Evolutionary conservation across 2,329 filamentous ascomycete genomes (phyloP), one percentile per base, ranked within the genome.

Genomic region (Fusarium sp.): DNA sequence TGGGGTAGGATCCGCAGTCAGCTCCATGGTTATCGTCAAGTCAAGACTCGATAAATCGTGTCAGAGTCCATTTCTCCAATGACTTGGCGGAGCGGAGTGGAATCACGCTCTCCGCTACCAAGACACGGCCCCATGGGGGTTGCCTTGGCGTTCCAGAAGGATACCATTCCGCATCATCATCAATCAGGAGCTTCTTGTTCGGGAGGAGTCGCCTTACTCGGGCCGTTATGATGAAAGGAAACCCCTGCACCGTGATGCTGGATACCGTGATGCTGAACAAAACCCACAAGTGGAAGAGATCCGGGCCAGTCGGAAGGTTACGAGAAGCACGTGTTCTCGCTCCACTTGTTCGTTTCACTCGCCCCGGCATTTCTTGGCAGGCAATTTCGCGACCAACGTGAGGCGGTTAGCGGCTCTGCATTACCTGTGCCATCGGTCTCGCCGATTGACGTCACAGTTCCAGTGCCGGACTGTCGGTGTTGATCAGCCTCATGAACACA

Each of bases 291-390:
- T 37, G 37, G 62, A 64, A 24, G 45, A 54, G 58, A 52, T 4
- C 68, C 65, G 72, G 20, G 6, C 72, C 72, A 74, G 72, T 75
- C 72, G 65, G 72, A 64, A 61, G 8, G 4, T 20, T 18, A n/a
- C 57, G 33, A 58, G 22, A 31, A 39, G 31, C 31, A 39, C 69
- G 57, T 56, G 65, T 56, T 54, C 41, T 41, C 24, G 16, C 59
- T 62, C 59, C 59, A 62, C 59, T 62, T 33, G 41, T 50, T 62
- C 41, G 59, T 62, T 62, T 62, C 59, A 62, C 41, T 35, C 24
- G 22, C 18, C 24, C 22, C 31, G 37, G 57, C 27, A 57, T n/a
- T 5, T 27, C 45, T 50, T 50, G 45, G 45, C 45, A 48, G n/a
- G 29, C 9, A 24, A 37, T 35, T 33, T 57, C 22, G 11, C 35